These are phyloP conservation scores for Solanum verrucosum DNA, from an alignment of 257 asterid genomes.

Conservation along the genomic window DNA sequence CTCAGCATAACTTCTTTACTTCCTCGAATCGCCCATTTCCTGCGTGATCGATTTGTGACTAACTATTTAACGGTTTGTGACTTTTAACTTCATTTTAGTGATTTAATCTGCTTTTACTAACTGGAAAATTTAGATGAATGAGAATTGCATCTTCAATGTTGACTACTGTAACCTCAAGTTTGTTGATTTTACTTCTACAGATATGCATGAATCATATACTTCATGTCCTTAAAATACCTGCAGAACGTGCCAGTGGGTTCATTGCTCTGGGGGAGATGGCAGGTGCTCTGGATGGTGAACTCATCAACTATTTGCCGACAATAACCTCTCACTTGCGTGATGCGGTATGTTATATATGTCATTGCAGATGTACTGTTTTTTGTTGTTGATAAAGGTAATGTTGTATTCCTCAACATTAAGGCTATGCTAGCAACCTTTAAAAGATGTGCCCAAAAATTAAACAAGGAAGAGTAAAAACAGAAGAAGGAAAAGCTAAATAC, in stretches of 20 bases:
- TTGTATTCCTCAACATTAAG: not conserved
- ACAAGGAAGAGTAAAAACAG: not conserved
- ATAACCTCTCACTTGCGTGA: conserved; percentile 94
- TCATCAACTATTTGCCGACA: conserved; percentile 93
- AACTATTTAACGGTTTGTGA: conserved; percentile 74
- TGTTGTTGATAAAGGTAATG: not conserved
- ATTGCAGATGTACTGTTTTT: not conserved
- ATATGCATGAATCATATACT: conserved; percentile 99
- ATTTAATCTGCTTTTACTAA: not conserved
- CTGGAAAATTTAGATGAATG: not conserved
- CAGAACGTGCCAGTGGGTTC: conserved; percentile 96
- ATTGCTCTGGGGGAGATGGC: conserved; percentile 99
- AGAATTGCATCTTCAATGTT: conserved; percentile 7
- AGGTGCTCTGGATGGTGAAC: conserved; percentile 99
- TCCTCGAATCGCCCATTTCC: conserved; percentile 97
- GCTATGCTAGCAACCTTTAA: not conserved
- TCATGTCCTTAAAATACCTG: conserved; percentile 93
- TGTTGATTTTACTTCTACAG: conserved; percentile 34
- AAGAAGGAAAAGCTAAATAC: not conserved
- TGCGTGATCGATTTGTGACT: conserved; percentile 97
- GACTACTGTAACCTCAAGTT: not conserved
- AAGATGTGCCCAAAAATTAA: not conserved
- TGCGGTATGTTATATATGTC: conserved; percentile 50
- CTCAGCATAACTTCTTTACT: conserved; percentile 98
- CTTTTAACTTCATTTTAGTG: conserved; percentile 4